Evolutionary conservation across 345 rosid species (phyloP).

Genomic region (Citropsis articulata): DNA sequence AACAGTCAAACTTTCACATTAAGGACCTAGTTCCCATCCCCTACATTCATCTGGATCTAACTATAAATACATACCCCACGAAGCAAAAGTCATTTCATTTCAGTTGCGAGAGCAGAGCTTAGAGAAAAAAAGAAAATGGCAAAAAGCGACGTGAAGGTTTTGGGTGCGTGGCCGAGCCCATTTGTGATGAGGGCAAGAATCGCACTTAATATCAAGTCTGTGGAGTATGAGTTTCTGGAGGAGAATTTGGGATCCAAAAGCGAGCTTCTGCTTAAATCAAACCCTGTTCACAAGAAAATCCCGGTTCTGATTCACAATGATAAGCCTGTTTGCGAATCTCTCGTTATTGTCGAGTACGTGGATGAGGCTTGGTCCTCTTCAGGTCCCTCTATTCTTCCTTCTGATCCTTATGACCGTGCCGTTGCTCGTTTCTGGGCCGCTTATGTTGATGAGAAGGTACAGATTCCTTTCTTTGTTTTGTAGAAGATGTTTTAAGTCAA

Average conservation of each 20-base stretch:
- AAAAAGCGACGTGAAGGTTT: constrained; percentile 43
- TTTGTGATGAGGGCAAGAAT: constrained; percentile 66
- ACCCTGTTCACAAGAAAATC: constrained; percentile 77
- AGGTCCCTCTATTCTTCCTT: constrained; percentile 61
- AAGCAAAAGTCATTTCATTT: neutral
- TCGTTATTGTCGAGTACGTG: constrained; percentile 59
- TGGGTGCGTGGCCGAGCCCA: constrained; percentile 88
- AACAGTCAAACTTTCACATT: neutral
- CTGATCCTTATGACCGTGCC: constrained; percentile 65
- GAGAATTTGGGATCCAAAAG: constrained; percentile 55
- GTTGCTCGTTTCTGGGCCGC: constrained; percentile 74
- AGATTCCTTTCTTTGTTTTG: neutral
- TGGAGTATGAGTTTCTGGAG: constrained; percentile 52
- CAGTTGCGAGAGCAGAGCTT: neutral
- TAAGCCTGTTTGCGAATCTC: constrained; percentile 61
- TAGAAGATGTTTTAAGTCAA: accelerated
- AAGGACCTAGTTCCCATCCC: no score
- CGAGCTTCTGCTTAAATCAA: constrained; percentile 61
- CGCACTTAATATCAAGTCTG: constrained; percentile 65
- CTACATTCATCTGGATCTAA: neutral
- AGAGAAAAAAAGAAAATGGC: constrained; percentile 20
- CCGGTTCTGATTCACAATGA: constrained; percentile 74
- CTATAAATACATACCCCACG: neutral
- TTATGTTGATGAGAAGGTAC: constrained; percentile 67
- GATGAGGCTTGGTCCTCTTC: constrained; percentile 63